Base-by-base conservation (phyloP, 2,329 filamentous ascomycete genomes). In the Beauveria medogensis region DNA sequence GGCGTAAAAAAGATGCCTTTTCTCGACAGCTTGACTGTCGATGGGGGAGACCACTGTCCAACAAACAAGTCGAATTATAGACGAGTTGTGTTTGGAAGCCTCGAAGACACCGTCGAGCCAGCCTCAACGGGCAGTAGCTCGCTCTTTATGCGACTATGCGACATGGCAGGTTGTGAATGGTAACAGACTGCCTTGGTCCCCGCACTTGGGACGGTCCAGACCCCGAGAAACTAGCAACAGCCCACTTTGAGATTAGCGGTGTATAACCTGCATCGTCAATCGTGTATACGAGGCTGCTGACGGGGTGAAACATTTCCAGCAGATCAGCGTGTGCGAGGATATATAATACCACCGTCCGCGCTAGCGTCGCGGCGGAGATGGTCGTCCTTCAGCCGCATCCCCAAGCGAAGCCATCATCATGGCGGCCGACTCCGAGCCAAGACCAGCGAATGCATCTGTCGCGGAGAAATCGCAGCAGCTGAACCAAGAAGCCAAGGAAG, bases 211-310 rank as follows among this genome's bases (percentile, higher is more conserved):
- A 52, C 28, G 57, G 57, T 52, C 56, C 24, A 59, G 57, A 47
- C 57, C 47, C 37, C 44, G 56, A 34, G 20, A 59, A 24, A 47
- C 37, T 26, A 40, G 57, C 57, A 54, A 52, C 56, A 59, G 48
- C 57, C 57, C 57, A 59, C 57, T 59, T 54, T 59, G 57, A 26
- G 57, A 59, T 59, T 40, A 40, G 57, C 57, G 57, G 57, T 59
- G 57, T 53, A 59, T 59, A 34, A 22, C 24, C 50, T 30, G 57
- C 46, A 37, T 37, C 28, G 47, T 44, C n/a, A 8, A 52, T 20
- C 16, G 24, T 6, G 26, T n/a, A n/a, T 9, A 16, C 46, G 16
- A 12, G 47, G 40, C 40, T 24, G 48, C 20, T 5, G n/a, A 46
- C 22, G 26, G 55, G 30, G 52, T 24, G 30, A 30, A 43, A 28